Conservation (phyloP, 371 early-diverging fungal genomes). For the Smittium culicis region DNA sequence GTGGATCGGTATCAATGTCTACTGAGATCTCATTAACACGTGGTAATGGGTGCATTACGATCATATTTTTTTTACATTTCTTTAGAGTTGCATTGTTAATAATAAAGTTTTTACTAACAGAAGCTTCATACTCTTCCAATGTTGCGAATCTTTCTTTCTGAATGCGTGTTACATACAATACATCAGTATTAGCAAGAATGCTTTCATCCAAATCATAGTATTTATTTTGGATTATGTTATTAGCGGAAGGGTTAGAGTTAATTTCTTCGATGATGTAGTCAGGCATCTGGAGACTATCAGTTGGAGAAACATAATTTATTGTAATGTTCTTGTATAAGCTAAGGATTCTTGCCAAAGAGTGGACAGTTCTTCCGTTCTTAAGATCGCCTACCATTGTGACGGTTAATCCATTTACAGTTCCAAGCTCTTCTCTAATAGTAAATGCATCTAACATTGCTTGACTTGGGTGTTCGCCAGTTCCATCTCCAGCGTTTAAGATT, state of each 20-base stretch:
- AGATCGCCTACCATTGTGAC: constrained; percentile 92
- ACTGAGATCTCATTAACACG: constrained; percentile 89
- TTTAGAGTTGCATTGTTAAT: constrained; percentile 71
- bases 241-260: constrained; percentile 28
- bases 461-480: constrained; percentile 93
- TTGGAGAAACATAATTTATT: constrained; percentile 82
- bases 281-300: constrained; percentile 63
- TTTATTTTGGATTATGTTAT: constrained; percentile 53
- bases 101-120: constrained; percentile 59
- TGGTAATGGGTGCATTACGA: constrained; percentile 95
- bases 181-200: constrained; percentile 78
- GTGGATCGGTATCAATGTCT: constrained; percentile 91
- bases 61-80: constrained; percentile 86
- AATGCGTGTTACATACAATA: constrained; percentile 91
- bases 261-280: constrained; percentile 66
- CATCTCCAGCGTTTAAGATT: constrained; percentile 93
- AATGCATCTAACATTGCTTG: constrained; percentile 94
- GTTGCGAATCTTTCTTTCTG: constrained; percentile 87
- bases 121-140: constrained; percentile 57
- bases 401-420: constrained; percentile 91
- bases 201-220: constrained; percentile 51
- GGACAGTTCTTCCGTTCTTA: constrained; percentile 94
- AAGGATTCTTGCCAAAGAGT: constrained; percentile 80
- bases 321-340: constrained; percentile 78
- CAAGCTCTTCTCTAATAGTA: constrained; percentile 83